These are phyloP conservation scores for Diaporthe ilicicola DNA, from an alignment of 2,329 filamentous ascomycete species.

Conservation along the genomic window DNA sequence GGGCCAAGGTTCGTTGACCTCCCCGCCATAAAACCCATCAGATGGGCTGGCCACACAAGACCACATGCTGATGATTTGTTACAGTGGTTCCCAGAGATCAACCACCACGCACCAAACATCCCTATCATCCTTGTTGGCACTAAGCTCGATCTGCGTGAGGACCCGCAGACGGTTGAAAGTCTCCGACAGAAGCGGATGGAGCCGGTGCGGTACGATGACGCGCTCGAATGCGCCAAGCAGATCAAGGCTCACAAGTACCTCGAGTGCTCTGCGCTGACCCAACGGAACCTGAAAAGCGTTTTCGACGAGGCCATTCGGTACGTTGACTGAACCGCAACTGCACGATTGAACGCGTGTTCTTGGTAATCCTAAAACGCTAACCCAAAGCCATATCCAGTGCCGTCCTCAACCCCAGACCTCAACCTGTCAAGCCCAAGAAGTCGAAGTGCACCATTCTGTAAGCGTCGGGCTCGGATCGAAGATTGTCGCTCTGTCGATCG, in stretches of 20 bases:
- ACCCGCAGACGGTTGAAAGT: slow-evolving; percentile 81
- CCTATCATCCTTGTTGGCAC: slow-evolving; percentile 97
- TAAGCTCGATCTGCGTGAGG: slow-evolving; percentile 94
- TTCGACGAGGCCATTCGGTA: slow-evolving; percentile 99
- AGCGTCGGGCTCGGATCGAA: slow-evolving; percentile 37
- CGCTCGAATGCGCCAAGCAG: slow-evolving; percentile 87
- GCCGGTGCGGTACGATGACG: slow-evolving; percentile 95
- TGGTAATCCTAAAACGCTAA: slow-evolving; percentile 30
- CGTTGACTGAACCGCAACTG: slow-evolving; percentile 43
- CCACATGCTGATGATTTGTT: slow-evolving; percentile 33
- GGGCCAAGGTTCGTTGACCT: slow-evolving; percentile 79
- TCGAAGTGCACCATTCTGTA: slow-evolving; percentile 77
- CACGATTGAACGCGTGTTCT: slow-evolving; percentile 38
- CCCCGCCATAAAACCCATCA: slow-evolving; percentile 9
- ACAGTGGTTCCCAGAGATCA: slow-evolving; percentile 97
- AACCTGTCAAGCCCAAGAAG: slow-evolving; percentile 67
- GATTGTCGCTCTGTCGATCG: slow-evolving; percentile 16
- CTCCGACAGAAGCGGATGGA: slow-evolving; percentile 94
- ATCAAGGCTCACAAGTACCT: slow-evolving; percentile 97
- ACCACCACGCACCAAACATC: slow-evolving; percentile 93
- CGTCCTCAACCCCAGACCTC: slow-evolving; percentile 74
- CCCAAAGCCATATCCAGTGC: slow-evolving; percentile 58
- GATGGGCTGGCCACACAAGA: not conserved
- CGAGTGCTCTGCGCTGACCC: slow-evolving; percentile 96
- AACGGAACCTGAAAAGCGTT: slow-evolving; percentile 96